Percentiles rank a stretch among this genome's conserved stretches.
phyloP scores from a whole-genome alignment of 495 filamentous ascomycete species.

The Cenococcum geophilum region DNA sequence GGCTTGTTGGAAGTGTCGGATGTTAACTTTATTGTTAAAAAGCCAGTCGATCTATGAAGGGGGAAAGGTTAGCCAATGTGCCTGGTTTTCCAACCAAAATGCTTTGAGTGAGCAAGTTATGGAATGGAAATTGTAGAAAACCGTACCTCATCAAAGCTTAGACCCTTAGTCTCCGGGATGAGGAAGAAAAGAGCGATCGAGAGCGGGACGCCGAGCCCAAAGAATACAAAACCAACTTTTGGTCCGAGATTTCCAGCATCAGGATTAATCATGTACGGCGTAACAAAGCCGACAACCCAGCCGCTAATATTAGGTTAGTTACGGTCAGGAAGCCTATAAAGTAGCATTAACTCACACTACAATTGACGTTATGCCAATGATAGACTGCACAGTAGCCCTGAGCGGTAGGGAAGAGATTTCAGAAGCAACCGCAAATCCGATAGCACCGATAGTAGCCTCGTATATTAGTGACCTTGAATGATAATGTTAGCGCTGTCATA shows the following conservation, averaged over 20 bases:
- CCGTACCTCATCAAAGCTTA: slow-evolving; percentile 6
- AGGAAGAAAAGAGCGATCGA: slow-evolving; percentile 2
- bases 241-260: slow-evolving; percentile 7
- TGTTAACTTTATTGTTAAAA: too few relatives aligned
- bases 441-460: slow-evolving; percentile 5
- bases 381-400: background rate
- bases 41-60: too few relatives aligned
- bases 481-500: background rate
- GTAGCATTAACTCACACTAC: background rate
- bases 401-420: slow-evolving; percentile 6
- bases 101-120: too few relatives aligned
- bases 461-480: background rate
- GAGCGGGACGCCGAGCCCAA: slow-evolving; percentile 5
- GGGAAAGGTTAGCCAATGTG: too few relatives aligned
- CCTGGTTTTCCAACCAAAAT: too few relatives aligned
- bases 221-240: slow-evolving; percentile 9
- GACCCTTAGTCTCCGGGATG: slow-evolving; percentile 5
- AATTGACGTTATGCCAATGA: background rate
- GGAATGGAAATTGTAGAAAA: background rate
- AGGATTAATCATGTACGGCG: slow-evolving; percentile 9
- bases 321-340: background rate
- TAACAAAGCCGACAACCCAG: slow-evolving; percentile 8
- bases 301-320: background rate
- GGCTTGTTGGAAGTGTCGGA: too few relatives aligned
- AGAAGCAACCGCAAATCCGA: slow-evolving; percentile 5